Percentiles rank a stretch among this genome's conserved stretches.
Evolutionary conservation across 164 flowering plant species (phyloP).

Genomic region (Paratinospora sagittata): DNA sequence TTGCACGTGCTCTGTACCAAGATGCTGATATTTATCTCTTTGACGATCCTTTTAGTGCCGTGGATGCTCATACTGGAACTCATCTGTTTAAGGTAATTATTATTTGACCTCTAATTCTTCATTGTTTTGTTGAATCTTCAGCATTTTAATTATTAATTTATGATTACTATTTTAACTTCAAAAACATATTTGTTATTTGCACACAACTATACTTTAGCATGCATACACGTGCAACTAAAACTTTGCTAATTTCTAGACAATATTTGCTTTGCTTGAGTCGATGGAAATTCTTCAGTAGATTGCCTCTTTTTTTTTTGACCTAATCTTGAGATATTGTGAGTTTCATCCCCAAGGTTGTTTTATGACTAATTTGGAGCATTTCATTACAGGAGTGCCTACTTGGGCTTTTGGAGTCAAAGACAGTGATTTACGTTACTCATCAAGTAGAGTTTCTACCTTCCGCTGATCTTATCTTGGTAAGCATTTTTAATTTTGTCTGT

Average conservation of each 20-base stretch:
- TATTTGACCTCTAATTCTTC: not conserved
- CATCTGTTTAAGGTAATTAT: conserved; percentile 66
- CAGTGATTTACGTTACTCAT: too few species aligned
- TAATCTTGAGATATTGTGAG: not conserved
- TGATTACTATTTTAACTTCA: not conserved
- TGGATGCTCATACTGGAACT: conserved; percentile 89
- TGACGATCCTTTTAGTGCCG: conserved; percentile 95
- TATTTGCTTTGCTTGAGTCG: too few species aligned
- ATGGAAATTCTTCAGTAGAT: too few species aligned
- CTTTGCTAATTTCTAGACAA: too few species aligned
- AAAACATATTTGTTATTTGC: not conserved
- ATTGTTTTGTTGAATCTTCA: not conserved
- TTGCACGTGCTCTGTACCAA: too few species aligned
- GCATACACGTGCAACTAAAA: too few species aligned
- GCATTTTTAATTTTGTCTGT: conserved; percentile 9
- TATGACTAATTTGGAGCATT: conserved; percentile 5
- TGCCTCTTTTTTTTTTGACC: not conserved
- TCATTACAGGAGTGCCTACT: conserved; percentile 53
- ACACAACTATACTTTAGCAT: not conserved
- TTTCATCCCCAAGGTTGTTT: not conserved
- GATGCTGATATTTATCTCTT: conserved; percentile 75
- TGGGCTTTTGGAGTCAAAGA: conserved; percentile 48
- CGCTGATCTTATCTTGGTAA: conserved; percentile 63
- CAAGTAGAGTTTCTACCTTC: conserved; percentile 67
- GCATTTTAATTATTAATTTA: too few species aligned